Base-by-base conservation (phyloP, 2,329 filamentous ascomycete genomes). In the Claviceps sorghi region DNA sequence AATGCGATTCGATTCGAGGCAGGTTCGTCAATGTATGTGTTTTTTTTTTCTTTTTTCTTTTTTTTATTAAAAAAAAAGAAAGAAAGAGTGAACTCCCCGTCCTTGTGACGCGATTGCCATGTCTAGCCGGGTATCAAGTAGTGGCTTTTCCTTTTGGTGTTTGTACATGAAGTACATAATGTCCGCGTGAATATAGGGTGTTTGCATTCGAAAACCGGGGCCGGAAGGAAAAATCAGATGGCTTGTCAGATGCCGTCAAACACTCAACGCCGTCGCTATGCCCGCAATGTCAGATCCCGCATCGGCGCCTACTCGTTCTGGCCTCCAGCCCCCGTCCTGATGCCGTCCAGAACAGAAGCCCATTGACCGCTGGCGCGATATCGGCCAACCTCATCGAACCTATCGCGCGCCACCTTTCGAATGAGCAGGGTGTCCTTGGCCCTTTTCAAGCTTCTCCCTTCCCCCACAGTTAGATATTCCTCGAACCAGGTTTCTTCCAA, bases 401-500 rank as follows among this genome's bases (percentile, higher is more conserved):
- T 79, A 13, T 86, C 84, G 11, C 76, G 82, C 1, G 83, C 81
- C 55, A 93, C 80, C 56, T 76, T 79, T 58, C 86, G 79, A 75
- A 89, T 84, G 58, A 88, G 73, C 1, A 89, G 72, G 0, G 84
- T 86, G 59, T 91, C 87, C 62, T 79, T 83, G 3, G 84, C 81
- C 26, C 78, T 79, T 56, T 77, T 79, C 8, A 84, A 68, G 43
- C 72, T 75, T 60, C 79, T 80, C 2, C 84, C 85, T 45, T 80
- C 79, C 11, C 84, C 83, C 4, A 72, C 70, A 0, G 79, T 72
- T 40, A 94, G 69, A 53, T 77, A 84, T 29, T 84, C 78, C 58
- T 84, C 80, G 56, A 94, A 80, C 84, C 86, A 91, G 4, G 63
- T 63, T 62, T 90, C 86, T 62, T 95, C 88, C 19, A 78, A 71